phyloP scores from a whole-genome alignment of 441 rosid genomes.

The Arabidopsis lyrata region DNA sequence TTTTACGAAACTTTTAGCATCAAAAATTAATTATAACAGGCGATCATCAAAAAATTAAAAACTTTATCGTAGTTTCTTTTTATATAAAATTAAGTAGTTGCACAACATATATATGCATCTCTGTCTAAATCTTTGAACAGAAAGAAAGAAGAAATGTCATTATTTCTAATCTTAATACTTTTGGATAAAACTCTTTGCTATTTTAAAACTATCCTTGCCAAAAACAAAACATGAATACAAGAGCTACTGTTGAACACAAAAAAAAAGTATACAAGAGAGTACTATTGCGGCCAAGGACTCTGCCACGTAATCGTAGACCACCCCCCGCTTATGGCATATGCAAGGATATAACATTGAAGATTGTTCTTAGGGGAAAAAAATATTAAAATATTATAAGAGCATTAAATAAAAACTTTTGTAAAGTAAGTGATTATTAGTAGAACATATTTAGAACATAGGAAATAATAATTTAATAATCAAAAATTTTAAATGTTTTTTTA shows the following conservation, averaged over 20 bases:
- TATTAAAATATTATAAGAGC: too few relatives aligned
- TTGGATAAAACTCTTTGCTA: slow-evolving; percentile 7
- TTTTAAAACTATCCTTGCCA: not conserved
- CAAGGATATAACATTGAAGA: too few relatives aligned
- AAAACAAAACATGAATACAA: not conserved
- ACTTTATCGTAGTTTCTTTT: not conserved
- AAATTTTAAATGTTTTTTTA: too few relatives aligned
- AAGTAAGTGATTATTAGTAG: too few relatives aligned
- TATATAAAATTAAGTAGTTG: not conserved
- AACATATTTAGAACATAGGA: too few relatives aligned
- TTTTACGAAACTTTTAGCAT: not conserved
- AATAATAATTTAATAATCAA: too few relatives aligned
- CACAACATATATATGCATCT: not conserved
- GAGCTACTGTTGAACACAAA: not conserved
- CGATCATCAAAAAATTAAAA: not conserved
- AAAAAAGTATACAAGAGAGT: not conserved
- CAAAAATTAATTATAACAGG: not conserved
- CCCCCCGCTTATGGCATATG: too few relatives aligned
- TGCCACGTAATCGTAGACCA: slow-evolving; percentile 8
- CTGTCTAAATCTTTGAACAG: slow-evolving; percentile 6
- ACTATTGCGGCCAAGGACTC: slow-evolving; percentile 10
- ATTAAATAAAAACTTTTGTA: too few relatives aligned
- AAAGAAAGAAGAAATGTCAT: not conserved
- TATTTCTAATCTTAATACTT: not conserved
- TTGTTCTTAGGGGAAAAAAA: too few relatives aligned